Conservation (phyloP, 306 rosid genomes). For the Prinsepia uniflora region DNA sequence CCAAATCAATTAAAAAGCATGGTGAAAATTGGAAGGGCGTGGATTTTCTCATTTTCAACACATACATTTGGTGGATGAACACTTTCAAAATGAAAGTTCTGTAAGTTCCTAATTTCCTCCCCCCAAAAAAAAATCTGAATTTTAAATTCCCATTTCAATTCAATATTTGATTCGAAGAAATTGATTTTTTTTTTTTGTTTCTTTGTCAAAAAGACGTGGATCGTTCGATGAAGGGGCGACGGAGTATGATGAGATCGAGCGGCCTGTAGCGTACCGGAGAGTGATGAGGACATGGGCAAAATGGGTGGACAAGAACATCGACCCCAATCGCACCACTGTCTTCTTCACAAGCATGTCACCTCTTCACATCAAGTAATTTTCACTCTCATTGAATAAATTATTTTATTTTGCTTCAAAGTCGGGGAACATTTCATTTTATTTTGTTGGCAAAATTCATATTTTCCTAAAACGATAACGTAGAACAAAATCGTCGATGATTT, state of each 20-base stretch:
- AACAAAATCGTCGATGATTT: not conserved
- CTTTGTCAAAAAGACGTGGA: constrained; percentile 53
- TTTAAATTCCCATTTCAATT: not conserved
- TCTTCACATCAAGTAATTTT: constrained; percentile 81
- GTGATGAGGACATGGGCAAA: constrained; percentile 77
- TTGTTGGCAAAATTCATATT: not conserved
- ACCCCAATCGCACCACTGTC: constrained; percentile 71
- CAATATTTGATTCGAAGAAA: not conserved
- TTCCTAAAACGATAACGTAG: not conserved
- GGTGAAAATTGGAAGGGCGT: constrained; percentile 71
- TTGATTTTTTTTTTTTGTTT: not conserved
- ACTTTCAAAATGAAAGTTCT: constrained; percentile 68
- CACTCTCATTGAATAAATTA: not conserved
- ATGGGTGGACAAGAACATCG: constrained; percentile 71
- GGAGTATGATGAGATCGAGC: constrained; percentile 66
- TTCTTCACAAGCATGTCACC: constrained; percentile 93
- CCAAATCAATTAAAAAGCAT: constrained; percentile 83
- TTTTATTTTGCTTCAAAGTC: constrained; percentile 6
- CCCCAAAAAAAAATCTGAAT: too few relatives aligned
- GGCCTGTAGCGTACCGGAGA: constrained; percentile 62
- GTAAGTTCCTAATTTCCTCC: constrained; percentile 39
- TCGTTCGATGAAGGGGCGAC: constrained; percentile 72
- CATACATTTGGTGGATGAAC: constrained; percentile 99
- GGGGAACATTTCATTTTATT: not conserved
- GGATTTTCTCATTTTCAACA: constrained; percentile 79